Conservation (phyloP, 768 basidiomycete species). For the Boletus speciosus region DNA sequence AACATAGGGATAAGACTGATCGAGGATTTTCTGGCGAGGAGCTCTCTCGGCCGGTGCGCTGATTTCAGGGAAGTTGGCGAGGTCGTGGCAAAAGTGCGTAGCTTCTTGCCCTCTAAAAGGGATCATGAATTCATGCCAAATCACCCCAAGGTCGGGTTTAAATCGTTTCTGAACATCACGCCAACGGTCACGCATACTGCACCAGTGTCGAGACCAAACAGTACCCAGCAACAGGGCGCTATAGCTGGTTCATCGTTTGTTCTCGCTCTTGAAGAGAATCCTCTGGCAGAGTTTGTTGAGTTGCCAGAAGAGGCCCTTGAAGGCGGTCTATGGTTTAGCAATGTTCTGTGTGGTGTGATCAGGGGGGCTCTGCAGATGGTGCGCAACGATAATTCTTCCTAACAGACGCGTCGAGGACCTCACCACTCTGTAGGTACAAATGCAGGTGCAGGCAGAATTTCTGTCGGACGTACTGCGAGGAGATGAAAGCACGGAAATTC, state of each 20-base stretch:
- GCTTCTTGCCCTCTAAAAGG: not conserved
- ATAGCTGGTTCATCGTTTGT: conserved; percentile 63
- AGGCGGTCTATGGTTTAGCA: conserved; percentile 95
- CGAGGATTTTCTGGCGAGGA: conserved; percentile 95
- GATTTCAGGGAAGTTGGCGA: conserved; percentile 96
- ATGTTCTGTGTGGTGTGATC: conserved; percentile 91
- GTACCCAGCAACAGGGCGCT: conserved; percentile 39
- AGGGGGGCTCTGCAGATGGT: conserved; percentile 97
- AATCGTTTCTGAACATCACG: conserved; percentile 91
- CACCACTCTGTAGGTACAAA: conserved; percentile 67
- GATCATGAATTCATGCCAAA: not conserved
- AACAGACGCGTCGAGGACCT: conserved; percentile 10
- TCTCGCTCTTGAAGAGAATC: conserved; percentile 92
- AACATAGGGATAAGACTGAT: conserved; percentile 95
- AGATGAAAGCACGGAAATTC: conserved; percentile 91
- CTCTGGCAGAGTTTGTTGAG: conserved; percentile 94
- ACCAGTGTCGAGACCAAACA: conserved; percentile 48
- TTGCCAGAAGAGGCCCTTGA: conserved; percentile 90
- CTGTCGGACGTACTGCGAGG: conserved; percentile 88
- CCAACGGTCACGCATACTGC: conserved; percentile 74
- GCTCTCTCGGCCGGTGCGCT: conserved; percentile 83
- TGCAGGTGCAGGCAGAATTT: conserved; percentile 90
- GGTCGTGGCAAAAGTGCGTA: conserved; percentile 83
- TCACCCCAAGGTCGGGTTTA: conserved; percentile 82
- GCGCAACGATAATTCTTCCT: conserved; percentile 19